phyloP scores from a whole-genome alignment of 768 basidiomycete species.

The Ramaria sp. region DNA sequence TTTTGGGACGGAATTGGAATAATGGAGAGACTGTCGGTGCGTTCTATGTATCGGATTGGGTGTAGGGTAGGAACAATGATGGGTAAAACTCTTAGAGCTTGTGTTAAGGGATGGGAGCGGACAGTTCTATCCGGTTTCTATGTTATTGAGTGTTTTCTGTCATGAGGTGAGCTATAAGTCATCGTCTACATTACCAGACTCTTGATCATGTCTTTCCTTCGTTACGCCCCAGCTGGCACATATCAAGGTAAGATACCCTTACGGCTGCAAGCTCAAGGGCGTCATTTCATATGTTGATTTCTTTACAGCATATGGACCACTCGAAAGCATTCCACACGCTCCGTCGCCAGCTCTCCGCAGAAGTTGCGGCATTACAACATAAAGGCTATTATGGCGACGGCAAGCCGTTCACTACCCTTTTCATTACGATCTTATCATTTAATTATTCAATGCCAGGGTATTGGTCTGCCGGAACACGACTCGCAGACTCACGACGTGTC shows the following conservation, averaged over 20 bases:
- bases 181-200: too few relatives aligned
- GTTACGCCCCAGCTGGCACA: slow-evolving; percentile 84
- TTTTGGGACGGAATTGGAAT: slow-evolving; percentile 81
- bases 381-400: slow-evolving; percentile 81
- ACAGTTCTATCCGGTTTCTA: slow-evolving; percentile 47
- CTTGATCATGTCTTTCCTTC: too few relatives aligned
- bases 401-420: slow-evolving; percentile 15
- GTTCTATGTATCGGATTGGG: not conserved
- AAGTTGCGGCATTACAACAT: slow-evolving; percentile 59
- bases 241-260: slow-evolving; percentile 43
- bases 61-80: not conserved
- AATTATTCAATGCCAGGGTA: slow-evolving; percentile 36
- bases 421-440: not conserved
- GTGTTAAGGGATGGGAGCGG: slow-evolving; percentile 57
- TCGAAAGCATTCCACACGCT: slow-evolving; percentile 64
- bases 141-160: slow-evolving; percentile 69
- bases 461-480: slow-evolving; percentile 69
- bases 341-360: slow-evolving; percentile 52
- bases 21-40: slow-evolving; percentile 68
- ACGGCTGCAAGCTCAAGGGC: too few relatives aligned
- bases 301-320: slow-evolving; percentile 66
- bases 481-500: slow-evolving; percentile 51
- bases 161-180: slow-evolving; percentile 72
- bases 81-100: slow-evolving; percentile 37
- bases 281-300: not conserved